Conservation (phyloP, 352 stramenopile species). For the Phytopythium oedochilum region DNA sequence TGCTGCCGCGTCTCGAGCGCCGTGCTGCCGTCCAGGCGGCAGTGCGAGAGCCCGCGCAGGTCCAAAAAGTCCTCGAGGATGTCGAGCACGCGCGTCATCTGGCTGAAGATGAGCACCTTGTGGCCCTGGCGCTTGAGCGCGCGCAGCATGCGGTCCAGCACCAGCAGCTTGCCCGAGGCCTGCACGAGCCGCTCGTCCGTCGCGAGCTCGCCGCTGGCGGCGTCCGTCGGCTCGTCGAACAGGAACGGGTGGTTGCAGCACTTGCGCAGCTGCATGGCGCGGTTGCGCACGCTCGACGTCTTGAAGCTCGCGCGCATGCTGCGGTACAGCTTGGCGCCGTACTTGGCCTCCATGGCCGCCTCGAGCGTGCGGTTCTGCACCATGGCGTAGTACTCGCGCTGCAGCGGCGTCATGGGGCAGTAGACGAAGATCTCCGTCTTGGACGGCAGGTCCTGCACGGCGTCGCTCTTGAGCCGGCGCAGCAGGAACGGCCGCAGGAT, state of each 20-base stretch:
- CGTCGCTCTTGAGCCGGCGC: slow-evolving; percentile 94
- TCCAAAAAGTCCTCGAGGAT: slow-evolving; percentile 96
- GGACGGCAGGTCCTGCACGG: slow-evolving; percentile 90
- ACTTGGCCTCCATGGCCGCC: slow-evolving; percentile 80
- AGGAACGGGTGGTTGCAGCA: slow-evolving; percentile 89
- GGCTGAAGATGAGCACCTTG: slow-evolving; percentile 98
- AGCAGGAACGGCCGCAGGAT: slow-evolving; percentile 97
- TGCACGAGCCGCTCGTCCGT: slow-evolving; percentile 90
- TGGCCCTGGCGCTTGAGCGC: slow-evolving; percentile 94
- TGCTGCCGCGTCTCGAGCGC: slow-evolving; percentile 90
- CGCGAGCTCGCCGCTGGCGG: slow-evolving; percentile 35
- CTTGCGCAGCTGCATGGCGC: slow-evolving; percentile 78
- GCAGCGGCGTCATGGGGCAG: slow-evolving; percentile 91
- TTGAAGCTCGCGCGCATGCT: slow-evolving; percentile 35
- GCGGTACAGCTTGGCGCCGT: slow-evolving; percentile 43
- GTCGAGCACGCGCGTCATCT: slow-evolving; percentile 98
- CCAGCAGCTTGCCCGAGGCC: slow-evolving; percentile 96
- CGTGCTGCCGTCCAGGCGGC: slow-evolving; percentile 95
- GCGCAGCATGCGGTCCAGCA: slow-evolving; percentile 97
- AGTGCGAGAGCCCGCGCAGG: slow-evolving; percentile 91
- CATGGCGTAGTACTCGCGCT: slow-evolving; percentile 94
- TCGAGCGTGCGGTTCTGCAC: slow-evolving; percentile 89
- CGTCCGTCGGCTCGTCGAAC: slow-evolving; percentile 76
- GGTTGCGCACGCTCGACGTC: slow-evolving; percentile 61
- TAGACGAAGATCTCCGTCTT: slow-evolving; percentile 99